phyloP scores from a whole-genome alignment of 2,329 filamentous ascomycete genomes.

The Exophiala phaeomuriformis region DNA sequence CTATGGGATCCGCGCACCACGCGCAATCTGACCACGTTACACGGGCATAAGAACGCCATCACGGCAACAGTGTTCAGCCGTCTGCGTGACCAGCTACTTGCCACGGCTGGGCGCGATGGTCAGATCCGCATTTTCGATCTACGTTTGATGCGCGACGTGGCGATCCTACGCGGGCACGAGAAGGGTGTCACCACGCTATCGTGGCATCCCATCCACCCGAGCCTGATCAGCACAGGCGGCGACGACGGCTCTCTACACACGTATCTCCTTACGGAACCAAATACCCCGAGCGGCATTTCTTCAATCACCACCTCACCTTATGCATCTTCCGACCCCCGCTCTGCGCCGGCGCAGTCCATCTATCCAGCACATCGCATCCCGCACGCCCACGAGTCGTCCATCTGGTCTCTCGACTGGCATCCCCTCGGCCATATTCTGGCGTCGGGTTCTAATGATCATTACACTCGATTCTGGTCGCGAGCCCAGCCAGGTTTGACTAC shows the following conservation, averaged over 20 bases:
- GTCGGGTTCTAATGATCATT: slow-evolving; percentile 91
- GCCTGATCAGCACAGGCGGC: slow-evolving; percentile 81
- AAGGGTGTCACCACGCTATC: slow-evolving; percentile 89
- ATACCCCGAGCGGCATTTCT: slow-evolving; percentile 65
- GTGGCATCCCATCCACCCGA: slow-evolving; percentile 90
- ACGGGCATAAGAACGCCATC: slow-evolving; percentile 96
- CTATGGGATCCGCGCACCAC: slow-evolving; percentile 95
- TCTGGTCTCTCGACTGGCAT: slow-evolving; percentile 98
- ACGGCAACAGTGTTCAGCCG: slow-evolving; percentile 88
- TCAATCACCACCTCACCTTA: slow-evolving; percentile 64
- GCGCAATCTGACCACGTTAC: slow-evolving; percentile 83
- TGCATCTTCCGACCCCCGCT: slow-evolving; percentile 70
- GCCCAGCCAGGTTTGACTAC: slow-evolving; percentile 71
- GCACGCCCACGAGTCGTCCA: slow-evolving; percentile 86
- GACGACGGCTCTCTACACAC: slow-evolving; percentile 85
- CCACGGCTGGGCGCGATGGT: slow-evolving; percentile 87
- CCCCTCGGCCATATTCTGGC: slow-evolving; percentile 91
- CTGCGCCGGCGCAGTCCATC: slow-evolving; percentile 79
- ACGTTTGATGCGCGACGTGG: slow-evolving; percentile 96
- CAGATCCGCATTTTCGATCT: slow-evolving; percentile 90
- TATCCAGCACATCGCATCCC: slow-evolving; percentile 81
- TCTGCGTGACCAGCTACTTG: slow-evolving; percentile 73
- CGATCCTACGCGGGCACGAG: slow-evolving; percentile 85
- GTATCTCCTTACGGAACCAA: slow-evolving; percentile 92
- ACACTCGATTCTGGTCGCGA: slow-evolving; percentile 94